Conservation (phyloP, 148 eudicot genomes). For the Nepenthes mirabilis region DNA sequence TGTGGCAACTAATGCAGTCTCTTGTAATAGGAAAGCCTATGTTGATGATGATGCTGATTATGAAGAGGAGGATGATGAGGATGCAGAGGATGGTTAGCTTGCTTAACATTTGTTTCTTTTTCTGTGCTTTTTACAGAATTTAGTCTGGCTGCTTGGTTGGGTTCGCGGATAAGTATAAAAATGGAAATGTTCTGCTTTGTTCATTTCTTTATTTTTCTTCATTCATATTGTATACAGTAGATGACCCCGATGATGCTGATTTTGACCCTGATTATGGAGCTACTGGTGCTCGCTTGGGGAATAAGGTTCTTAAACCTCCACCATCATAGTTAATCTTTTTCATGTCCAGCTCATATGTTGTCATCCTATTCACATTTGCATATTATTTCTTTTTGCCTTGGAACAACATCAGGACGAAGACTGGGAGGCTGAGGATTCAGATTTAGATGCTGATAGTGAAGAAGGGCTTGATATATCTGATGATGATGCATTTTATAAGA, state of each 20-base stretch:
- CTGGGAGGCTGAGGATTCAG: conserved; percentile 77
- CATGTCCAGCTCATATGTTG: not conserved
- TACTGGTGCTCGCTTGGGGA: conserved; percentile 19
- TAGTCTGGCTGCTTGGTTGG: not conserved
- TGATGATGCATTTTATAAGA: conserved; percentile 43
- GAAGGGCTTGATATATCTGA: conserved; percentile 58
- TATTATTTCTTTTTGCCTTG: not conserved
- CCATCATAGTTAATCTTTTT: not conserved
- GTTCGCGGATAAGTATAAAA: not conserved
- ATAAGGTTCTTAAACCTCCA: conserved; percentile 30
- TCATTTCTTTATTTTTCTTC: not conserved
- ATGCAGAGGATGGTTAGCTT: conserved; percentile 35
- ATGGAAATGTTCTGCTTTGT: not conserved
- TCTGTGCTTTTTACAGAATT: not conserved
- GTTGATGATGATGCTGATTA: conserved; percentile 27
- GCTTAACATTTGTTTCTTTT: not conserved
- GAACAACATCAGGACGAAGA: conserved; percentile 46
- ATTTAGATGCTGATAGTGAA: conserved; percentile 61
- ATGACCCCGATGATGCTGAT: conserved; percentile 95
- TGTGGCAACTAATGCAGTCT: conserved; percentile 14
- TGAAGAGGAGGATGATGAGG: conserved; percentile 40
- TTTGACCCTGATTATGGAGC: conserved; percentile 74
- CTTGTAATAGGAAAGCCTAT: conserved; percentile 28
- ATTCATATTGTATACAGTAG: conserved; percentile 32
- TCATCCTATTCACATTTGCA: not conserved